Base-by-base conservation (phyloP, 345 rosid genomes). In the Lepidium sativum region DNA sequence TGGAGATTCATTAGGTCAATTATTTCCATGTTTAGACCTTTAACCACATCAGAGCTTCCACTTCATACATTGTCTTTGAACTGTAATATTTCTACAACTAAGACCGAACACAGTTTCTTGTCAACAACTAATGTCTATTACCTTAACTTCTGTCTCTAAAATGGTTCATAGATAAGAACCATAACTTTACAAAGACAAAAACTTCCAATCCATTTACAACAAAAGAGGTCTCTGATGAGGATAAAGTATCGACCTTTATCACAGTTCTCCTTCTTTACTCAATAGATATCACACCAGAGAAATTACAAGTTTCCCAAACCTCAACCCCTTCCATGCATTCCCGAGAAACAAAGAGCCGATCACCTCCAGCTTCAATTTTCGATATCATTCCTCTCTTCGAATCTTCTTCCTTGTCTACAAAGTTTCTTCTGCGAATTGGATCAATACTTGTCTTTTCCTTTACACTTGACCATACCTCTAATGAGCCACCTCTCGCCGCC, bases 401-500 rank as follows among this genome's bases (percentile, higher is more conserved):
- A 70, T 86, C 92, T 65, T 77, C 86, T 66, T 43, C 78, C 55
- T 81, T 89, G 67, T 87, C 89, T 67, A 92, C 87, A 66, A 68
- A 87, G 78, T 87, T 92, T 80, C 87, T 84, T 68, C 84, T 83
- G 2, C 67, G 63, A 3, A 69, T 68, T n/a, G 47, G 57, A 13
- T 57, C 47, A 67, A 65, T 61, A 43, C 17, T 8, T 6, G 17
- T 72, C 12, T 65, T 68, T 31, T 65, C 82, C 1, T 44, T 67
- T 29, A 79, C 75, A 23, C 78, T 71, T 1, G 98, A 89, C 98
- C 98, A 92, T 2, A 87, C 98, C 80, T 92, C 97, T 20, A 92
- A 58, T 1, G 71, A 77, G 10, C 90, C 92, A 13, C 78, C 92
- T 73, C 86, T 82, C 15, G 87, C 95, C 1, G 91, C 92, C 54